Evolutionary conservation across 768 basidiomycete genomes (phyloP).

Genomic region (Tricholomella constricta): DNA sequence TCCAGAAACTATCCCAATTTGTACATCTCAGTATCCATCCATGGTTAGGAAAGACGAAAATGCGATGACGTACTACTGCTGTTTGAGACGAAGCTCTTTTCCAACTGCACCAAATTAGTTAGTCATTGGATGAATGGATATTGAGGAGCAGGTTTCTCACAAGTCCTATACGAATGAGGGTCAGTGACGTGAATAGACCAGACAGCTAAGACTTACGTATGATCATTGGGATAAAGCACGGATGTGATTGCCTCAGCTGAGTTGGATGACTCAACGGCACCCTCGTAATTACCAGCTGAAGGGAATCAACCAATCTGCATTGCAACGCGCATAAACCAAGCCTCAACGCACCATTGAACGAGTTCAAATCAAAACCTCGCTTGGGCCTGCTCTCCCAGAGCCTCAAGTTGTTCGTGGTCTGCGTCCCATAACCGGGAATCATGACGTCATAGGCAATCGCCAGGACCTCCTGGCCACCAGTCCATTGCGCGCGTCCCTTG

Average conservation of each 20-base stretch:
- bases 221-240: constrained; percentile 96
- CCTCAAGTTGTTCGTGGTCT: constrained; percentile 88
- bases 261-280: constrained; percentile 84
- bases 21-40: no score
- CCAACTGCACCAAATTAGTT: constrained; percentile 53
- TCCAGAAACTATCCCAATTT: constrained; percentile 65
- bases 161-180: constrained; percentile 33
- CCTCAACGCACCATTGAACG: constrained; percentile 77
- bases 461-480: constrained; percentile 91
- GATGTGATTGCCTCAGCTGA: constrained; percentile 93
- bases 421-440: constrained; percentile 84
- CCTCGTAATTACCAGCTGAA: constrained; percentile 89
- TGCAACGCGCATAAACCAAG: neutral
- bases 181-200: constrained; percentile 5
- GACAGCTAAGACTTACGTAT: constrained; percentile 50
- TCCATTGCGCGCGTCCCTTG: constrained; percentile 67
- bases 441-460: constrained; percentile 95
- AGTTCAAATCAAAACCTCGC: constrained; percentile 90
- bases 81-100: constrained; percentile 88
- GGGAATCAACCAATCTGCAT: neutral
- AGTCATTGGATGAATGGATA: neutral
- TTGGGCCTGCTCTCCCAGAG: constrained; percentile 86
- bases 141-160: constrained; percentile 31
- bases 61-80: constrained; percentile 82
- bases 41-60: no score